Percentiles rank a stretch among this genome's conserved stretches.
phyloP scores from a whole-genome alignment of 345 rosid species.

The Ceriops decandra region DNA sequence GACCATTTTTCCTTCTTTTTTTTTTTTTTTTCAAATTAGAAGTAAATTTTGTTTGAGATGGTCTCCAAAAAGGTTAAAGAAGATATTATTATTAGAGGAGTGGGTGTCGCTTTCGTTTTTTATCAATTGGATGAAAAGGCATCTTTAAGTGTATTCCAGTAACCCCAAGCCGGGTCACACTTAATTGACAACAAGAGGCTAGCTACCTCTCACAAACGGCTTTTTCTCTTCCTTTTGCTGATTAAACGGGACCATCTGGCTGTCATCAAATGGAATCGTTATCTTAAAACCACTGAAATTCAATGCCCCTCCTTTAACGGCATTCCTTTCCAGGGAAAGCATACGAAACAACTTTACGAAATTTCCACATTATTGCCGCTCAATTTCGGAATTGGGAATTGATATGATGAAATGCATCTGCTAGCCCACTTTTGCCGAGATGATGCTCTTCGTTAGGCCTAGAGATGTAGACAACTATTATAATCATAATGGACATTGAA shows the following conservation, averaged over 20 bases:
- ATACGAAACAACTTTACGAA: slow-evolving; percentile 51
- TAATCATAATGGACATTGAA: too few species aligned
- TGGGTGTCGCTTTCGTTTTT: slow-evolving; percentile 33
- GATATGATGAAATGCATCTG: neutral
- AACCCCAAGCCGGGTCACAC: slow-evolving; percentile 22
- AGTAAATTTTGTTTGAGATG: neutral
- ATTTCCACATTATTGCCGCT: slow-evolving; percentile 30
- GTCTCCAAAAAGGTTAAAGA: neutral
- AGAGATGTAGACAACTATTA: too few species aligned
- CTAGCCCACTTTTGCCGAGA: too few species aligned
- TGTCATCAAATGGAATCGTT: slow-evolving; percentile 57
- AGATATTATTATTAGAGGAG: slow-evolving; percentile 11
- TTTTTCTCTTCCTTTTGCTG: slow-evolving; percentile 29
- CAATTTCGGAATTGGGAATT: slow-evolving; percentile 38
- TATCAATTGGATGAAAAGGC: slow-evolving; percentile 30
- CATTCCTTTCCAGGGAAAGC: slow-evolving; percentile 49
- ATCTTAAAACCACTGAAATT: slow-evolving; percentile 57
- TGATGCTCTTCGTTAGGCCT: too few species aligned
- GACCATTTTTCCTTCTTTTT: too few species aligned
- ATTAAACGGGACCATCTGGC: slow-evolving; percentile 42
- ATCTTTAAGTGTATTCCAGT: slow-evolving; percentile 35
- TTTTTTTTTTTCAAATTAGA: too few species aligned
- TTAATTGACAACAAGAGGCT: slow-evolving; percentile 35
- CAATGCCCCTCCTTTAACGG: slow-evolving; percentile 36
- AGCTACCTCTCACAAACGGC: slow-evolving; percentile 33